Evolutionary conservation across 371 early-diverging fungal species (phyloP).

Genomic region (Sporodiniella umbellata): DNA sequence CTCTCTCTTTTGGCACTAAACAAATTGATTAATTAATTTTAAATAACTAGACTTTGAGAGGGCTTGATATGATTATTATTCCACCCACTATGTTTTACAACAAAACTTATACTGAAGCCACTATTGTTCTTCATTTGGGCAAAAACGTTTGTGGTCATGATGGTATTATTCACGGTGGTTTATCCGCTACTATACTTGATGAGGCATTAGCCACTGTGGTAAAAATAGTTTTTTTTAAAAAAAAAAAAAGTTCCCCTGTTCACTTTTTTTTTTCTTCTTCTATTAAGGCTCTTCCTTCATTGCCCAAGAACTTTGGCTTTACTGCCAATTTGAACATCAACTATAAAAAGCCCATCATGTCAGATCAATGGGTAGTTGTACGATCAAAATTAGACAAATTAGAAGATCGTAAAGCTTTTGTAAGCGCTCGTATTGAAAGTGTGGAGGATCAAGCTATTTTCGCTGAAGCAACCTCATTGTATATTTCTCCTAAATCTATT

Average conservation of each 20-base stretch:
- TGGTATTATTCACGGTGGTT: conserved; percentile 76
- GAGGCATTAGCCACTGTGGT: conserved; percentile 56
- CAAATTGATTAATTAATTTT: not conserved
- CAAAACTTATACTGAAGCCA: conserved; percentile 32
- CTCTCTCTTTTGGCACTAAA: too few species aligned
- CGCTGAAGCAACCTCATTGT: conserved; percentile 67
- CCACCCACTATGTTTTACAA: conserved; percentile 39
- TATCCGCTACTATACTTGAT: conserved; percentile 72
- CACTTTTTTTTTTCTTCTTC: not conserved
- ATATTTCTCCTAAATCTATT: conserved; percentile 49
- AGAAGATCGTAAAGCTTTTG: conserved; percentile 73
- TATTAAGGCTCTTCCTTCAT: conserved; percentile 45
- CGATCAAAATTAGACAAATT: conserved; percentile 55
- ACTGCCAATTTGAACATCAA: conserved; percentile 76
- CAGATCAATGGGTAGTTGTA: conserved; percentile 66
- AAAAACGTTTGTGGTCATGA: conserved; percentile 65
- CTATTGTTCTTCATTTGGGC: conserved; percentile 38
- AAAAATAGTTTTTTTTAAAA: too few species aligned
- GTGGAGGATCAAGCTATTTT: conserved; percentile 46
- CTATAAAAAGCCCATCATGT: conserved; percentile 68
- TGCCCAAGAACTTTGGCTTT: conserved; percentile 69
- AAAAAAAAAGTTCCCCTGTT: not conserved
- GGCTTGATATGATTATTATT: conserved; percentile 34
- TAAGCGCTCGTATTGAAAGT: conserved; percentile 59
- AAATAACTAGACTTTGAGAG: conserved; percentile 32